Evolutionary conservation across 1,284 basidiomycete genomes (phyloP).

Genomic region (Coriolopsis trogii): DNA sequence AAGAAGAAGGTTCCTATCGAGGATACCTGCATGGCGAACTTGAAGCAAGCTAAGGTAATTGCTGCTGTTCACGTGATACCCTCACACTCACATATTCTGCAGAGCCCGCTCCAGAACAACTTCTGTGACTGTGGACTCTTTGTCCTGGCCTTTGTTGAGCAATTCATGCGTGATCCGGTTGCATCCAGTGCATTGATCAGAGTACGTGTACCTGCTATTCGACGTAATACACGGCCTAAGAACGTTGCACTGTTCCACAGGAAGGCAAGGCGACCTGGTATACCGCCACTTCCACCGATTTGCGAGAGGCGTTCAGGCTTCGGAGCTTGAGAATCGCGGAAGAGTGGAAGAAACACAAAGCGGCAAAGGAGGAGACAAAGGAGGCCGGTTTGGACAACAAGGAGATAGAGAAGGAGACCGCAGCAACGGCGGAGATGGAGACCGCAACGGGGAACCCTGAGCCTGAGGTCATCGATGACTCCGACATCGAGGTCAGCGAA

Average conservation of each 20-base stretch:
- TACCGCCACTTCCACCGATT: conserved; percentile 35
- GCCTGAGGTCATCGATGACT: conserved; percentile 42
- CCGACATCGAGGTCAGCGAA: conserved; percentile 48
- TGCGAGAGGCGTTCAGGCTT: conserved; percentile 39
- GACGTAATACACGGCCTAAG: not conserved
- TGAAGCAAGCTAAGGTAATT: conserved; percentile 50
- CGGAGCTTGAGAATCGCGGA: conserved; percentile 43
- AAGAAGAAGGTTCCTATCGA: conserved; percentile 53
- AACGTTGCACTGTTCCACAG: conserved; percentile 6
- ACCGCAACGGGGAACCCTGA: conserved; percentile 30
- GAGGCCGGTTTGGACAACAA: conserved; percentile 31
- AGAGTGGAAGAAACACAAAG: conserved; percentile 44
- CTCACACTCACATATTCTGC: not conserved
- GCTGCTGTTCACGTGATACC: not conserved
- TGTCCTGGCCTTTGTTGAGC: conserved; percentile 77
- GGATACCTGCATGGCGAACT: conserved; percentile 44
- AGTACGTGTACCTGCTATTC: conserved; percentile 35
- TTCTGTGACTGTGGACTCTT: conserved; percentile 87
- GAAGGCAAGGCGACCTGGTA: conserved; percentile 53
- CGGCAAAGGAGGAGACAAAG: conserved; percentile 37
- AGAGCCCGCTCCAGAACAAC: conserved; percentile 84
- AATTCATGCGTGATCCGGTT: conserved; percentile 64
- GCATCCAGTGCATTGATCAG: conserved; percentile 48
- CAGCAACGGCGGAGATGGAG: conserved; percentile 25
- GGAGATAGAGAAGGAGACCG: conserved; percentile 33